A percentile compares a stretch with the other conserved stretches of the same genome.
Evolutionary conservation across 2,329 filamentous ascomycete genomes (phyloP).

Genomic region (Phyllosticta citriasiana): DNA sequence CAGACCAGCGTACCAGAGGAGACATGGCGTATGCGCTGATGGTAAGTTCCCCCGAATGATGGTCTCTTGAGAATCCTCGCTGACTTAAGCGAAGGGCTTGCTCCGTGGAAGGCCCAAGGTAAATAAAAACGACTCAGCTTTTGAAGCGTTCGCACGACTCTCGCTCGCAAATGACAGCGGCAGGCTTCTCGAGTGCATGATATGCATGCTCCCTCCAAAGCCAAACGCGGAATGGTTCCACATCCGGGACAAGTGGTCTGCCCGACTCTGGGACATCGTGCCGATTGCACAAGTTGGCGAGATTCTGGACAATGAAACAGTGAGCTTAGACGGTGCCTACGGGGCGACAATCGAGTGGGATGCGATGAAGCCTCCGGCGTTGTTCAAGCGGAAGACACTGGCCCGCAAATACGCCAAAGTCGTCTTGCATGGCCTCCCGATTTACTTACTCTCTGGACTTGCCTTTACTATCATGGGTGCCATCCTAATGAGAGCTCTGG

Average conservation of each 20-base stretch:
- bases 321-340: constrained; percentile 34
- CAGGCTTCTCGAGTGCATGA: constrained; percentile 11
- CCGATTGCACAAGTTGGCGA: constrained; percentile 33
- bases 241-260: constrained; percentile 32
- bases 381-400: constrained; percentile 19
- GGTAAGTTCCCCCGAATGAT: not conserved
- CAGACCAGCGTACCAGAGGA: not conserved
- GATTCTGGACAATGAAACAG: constrained; percentile 31
- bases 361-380: constrained; percentile 25
- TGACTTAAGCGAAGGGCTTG: not conserved
- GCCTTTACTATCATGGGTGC: not conserved
- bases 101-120: not conserved
- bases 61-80: not conserved
- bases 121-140: not conserved
- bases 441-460: constrained; percentile 15
- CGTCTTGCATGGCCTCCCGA: constrained; percentile 15
- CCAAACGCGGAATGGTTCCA: constrained; percentile 30
- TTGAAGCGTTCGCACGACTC: constrained; percentile 2
- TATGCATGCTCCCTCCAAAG: constrained; percentile 31
- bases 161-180: constrained; percentile 2
- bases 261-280: constrained; percentile 37
- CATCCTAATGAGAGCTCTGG: too few relatives aligned
- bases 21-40: constrained; percentile 1
- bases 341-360: constrained; percentile 37
- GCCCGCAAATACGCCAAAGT: constrained; percentile 18